Evolutionary conservation across 306 rosid genomes (phyloP), one percentile per base, ranked within the genome.

Genomic region (Dicorynia guianensis): DNA sequence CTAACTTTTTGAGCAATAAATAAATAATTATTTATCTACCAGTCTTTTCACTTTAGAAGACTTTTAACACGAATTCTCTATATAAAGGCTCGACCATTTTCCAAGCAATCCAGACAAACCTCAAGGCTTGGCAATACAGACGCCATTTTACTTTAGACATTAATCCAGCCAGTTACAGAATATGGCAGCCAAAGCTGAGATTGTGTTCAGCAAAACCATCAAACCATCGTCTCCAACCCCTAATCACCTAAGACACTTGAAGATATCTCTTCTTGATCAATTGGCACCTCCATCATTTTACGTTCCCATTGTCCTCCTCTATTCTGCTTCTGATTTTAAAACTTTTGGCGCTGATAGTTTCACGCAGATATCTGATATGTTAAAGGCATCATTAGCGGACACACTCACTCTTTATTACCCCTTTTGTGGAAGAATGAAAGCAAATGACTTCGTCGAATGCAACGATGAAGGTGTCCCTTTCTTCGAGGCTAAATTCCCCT

Each of bases 191-290:
- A 12, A 11, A 46, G 50, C 3, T 11, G 15, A 46, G 50, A 46
- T 46, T 4, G 13, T 46, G 12, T 46, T n/a, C 12, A 64, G 12
- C 9, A 7, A 64, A n/a, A 64, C n/a, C 14, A 64, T 43, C 4
- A 64, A 44, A 4, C 71, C 55, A 44, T 44, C 56, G n/a, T 43
- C 71, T 65, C 40, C 56, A 46, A 65, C 71, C 49, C 56, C 55
- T 50, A 2, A 20, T 46, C 40, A 17, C 38, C 56, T 20, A 20
- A 13, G 40, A 25, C 25, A 12, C 55, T 46, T 19, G 40, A 65
- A 65, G 8, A 50, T 46, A 35, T 65, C 38, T 11, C 50, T 65
- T 49, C 20, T 25, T 4, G 71, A 65, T 50, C 56, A 65, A 14
- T 5, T 65, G 14, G 56, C 35, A 9, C 69, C 50, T 6, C 6